These are phyloP conservation scores for Sugiyamaella marilandica DNA, from an alignment of 805 yeast species.

Conservation along the genomic window DNA sequence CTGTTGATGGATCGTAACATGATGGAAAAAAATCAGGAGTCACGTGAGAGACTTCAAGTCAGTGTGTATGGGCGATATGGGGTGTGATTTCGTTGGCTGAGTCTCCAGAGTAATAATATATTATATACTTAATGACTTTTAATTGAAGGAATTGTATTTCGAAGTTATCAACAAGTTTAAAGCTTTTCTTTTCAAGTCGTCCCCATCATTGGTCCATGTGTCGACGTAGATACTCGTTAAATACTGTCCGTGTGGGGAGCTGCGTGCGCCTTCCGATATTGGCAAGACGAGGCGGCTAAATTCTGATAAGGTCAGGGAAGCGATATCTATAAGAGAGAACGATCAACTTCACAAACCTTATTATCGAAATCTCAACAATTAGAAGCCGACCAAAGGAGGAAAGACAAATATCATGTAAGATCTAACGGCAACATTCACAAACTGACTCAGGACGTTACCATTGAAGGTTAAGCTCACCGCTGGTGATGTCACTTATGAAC, in stretches of 20 bases:
- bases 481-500: slow-evolving; percentile 76
- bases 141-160: too few relatives aligned
- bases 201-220: too few relatives aligned
- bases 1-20: neutral
- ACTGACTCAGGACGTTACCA: slow-evolving; percentile 18
- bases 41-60: neutral
- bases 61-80: neutral
- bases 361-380: neutral
- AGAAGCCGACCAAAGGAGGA: neutral
- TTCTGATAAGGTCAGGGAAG: neutral
- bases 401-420: neutral
- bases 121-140: too few relatives aligned
- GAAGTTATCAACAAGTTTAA: too few relatives aligned
- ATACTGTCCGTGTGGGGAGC: too few relatives aligned
- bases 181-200: neutral
- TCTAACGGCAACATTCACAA: neutral
- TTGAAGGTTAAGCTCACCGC: slow-evolving; percentile 22
- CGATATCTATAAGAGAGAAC: neutral
- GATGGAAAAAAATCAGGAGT: neutral
- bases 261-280: neutral
- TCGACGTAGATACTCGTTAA: too few relatives aligned
- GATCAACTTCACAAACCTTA: too few relatives aligned
- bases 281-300: slow-evolving; percentile 1
- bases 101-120: neutral
- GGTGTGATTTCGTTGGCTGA: neutral